Conservation (phyloP, 768 basidiomycete genomes). For the Leccinum imitatum region DNA sequence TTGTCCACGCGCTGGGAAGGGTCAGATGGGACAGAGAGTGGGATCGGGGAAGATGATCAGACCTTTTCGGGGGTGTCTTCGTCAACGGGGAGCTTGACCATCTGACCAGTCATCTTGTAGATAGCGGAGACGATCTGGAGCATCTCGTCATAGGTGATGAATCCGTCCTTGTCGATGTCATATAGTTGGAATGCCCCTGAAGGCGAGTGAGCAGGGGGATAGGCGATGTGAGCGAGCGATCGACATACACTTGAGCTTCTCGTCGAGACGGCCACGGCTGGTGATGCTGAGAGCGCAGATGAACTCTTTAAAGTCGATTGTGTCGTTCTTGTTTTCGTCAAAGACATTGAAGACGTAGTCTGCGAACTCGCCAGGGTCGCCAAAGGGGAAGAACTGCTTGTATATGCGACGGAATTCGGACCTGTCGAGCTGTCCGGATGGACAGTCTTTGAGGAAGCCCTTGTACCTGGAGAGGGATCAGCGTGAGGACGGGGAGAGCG, state of each 20-base stretch:
- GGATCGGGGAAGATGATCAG: slow-evolving; percentile 12
- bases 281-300: slow-evolving; percentile 97
- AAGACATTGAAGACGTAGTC: slow-evolving; percentile 99
- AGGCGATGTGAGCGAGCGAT: slow-evolving; percentile 17
- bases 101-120: slow-evolving; percentile 99
- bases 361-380: slow-evolving; percentile 94
- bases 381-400: slow-evolving; percentile 99
- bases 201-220: slow-evolving; percentile 14
- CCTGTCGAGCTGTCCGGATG: slow-evolving; percentile 95
- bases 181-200: slow-evolving; percentile 99
- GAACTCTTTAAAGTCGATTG: slow-evolving; percentile 99
- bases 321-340: slow-evolving; percentile 92
- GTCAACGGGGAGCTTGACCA: slow-evolving; percentile 97
- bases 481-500: slow-evolving; percentile 2
- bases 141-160: slow-evolving; percentile 99
- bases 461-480: slow-evolving; percentile 73
- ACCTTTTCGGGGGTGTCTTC: slow-evolving; percentile 99
- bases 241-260: slow-evolving; percentile 95
- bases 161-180: slow-evolving; percentile 97
- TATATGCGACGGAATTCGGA: slow-evolving; percentile 96
- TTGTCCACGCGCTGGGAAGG: slow-evolving; percentile 86
- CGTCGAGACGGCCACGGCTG: slow-evolving; percentile 88
- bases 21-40: slow-evolving; percentile 14
- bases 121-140: slow-evolving; percentile 96
- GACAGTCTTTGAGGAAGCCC: slow-evolving; percentile 98